Evolutionary conservation across 495 filamentous ascomycete genomes (phyloP).

Genomic region (Xylaria cubensis): DNA sequence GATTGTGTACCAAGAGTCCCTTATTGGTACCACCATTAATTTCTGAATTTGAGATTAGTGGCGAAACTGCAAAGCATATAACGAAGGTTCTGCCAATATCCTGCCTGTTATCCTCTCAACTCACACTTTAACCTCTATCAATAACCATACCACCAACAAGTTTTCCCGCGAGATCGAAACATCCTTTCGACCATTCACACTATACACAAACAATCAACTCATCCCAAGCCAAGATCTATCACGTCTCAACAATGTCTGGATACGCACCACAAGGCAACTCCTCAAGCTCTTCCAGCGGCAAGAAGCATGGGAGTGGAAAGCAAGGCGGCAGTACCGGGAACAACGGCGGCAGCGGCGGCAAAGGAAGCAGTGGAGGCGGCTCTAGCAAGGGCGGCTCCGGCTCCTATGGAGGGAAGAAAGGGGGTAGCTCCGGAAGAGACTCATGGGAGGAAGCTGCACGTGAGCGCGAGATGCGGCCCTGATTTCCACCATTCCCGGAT

Average conservation of each 20-base stretch:
- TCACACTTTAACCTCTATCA: background rate
- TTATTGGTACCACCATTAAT: background rate
- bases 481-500: background rate
- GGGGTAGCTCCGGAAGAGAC: constrained; percentile 13
- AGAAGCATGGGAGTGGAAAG: background rate
- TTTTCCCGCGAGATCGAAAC: background rate
- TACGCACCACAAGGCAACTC: constrained; percentile 17
- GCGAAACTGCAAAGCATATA: background rate
- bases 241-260: constrained; percentile 13
- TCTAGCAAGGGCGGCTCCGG: constrained; percentile 9
- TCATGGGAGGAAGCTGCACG: constrained; percentile 23
- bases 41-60: background rate
- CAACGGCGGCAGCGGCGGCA: background rate
- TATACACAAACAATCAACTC: background rate
- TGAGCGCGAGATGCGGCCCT: constrained; percentile 18
- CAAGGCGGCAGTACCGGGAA: background rate
- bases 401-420: constrained; percentile 16
- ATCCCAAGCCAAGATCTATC: background rate
- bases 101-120: background rate
- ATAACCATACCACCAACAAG: background rate
- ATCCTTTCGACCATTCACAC: background rate
- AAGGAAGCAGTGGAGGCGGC: constrained; percentile 11
- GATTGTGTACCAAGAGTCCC: background rate
- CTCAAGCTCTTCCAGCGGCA: constrained; percentile 10
- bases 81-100: background rate